These are phyloP conservation scores for Maudiozyma serrabonitensis DNA, from an alignment of 805 yeast genomes.

Conservation along the genomic window DNA sequence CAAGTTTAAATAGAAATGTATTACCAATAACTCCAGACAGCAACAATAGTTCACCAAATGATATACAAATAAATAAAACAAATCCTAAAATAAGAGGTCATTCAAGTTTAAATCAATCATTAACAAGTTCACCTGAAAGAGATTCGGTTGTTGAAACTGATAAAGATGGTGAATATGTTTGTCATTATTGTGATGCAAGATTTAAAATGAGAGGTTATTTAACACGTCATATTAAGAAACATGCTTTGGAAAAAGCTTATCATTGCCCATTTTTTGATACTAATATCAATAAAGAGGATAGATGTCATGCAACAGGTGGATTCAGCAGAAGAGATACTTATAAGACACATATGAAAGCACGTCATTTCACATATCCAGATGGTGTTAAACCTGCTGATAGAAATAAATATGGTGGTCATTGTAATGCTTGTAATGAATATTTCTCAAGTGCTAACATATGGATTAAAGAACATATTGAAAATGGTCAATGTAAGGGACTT, in stretches of 20 bases:
- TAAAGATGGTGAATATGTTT: conserved; percentile 32
- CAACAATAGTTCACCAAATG: conserved; percentile 10
- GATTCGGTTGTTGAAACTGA: neutral
- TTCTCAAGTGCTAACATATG: conserved; percentile 59
- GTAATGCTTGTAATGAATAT: conserved; percentile 66
- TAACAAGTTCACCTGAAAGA: neutral
- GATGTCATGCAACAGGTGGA: conserved; percentile 49
- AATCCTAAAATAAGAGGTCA: conserved; percentile 1
- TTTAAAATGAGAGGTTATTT: conserved; percentile 81
- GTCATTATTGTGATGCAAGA: conserved; percentile 69
- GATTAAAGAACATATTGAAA: conserved; percentile 78
- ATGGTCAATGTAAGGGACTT: conserved; percentile 52
- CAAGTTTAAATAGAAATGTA: neutral
- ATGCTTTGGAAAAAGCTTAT: conserved; percentile 75
- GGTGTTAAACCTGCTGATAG: conserved; percentile 69
- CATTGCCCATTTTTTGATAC: conserved; percentile 35
- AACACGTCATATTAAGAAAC: conserved; percentile 87
- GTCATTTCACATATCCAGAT: conserved; percentile 80
- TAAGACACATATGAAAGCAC: conserved; percentile 82
- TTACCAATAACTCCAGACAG: conserved; percentile 19
- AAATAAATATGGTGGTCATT: conserved; percentile 57
- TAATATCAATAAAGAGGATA: conserved; percentile 19
- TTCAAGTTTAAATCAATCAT: neutral
- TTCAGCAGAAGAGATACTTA: conserved; percentile 87
- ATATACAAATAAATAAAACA: conserved; percentile 4